A percentile compares a stretch with the other conserved stretches of the same genome.
Conservation (phyloP, 805 yeast genomes). For the Saturnispora saitoi region DNA sequence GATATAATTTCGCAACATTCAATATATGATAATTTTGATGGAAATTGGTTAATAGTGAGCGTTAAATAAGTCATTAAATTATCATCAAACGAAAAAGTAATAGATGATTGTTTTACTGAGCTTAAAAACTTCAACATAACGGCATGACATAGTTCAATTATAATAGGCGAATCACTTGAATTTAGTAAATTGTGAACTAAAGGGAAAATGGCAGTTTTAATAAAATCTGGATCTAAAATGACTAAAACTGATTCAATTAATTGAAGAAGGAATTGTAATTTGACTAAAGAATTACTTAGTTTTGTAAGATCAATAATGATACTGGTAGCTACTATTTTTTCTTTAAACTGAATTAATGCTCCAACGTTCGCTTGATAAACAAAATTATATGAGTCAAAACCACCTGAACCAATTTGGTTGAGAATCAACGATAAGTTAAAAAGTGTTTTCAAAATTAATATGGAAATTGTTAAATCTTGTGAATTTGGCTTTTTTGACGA, state of each 20-base stretch:
- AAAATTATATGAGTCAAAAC: constrained; percentile 56
- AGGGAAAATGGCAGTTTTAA: constrained; percentile 20
- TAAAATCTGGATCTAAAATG: constrained; percentile 29
- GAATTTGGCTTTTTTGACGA: constrained; percentile 14
- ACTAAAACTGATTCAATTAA: constrained; percentile 37
- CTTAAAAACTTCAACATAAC: constrained; percentile 34
- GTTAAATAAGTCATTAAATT: neutral
- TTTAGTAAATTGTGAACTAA: constrained; percentile 21
- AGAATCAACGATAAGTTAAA: constrained; percentile 40
- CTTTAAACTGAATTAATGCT: constrained; percentile 21
- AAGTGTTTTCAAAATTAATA: constrained; percentile 28
- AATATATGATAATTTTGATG: constrained; percentile 42
- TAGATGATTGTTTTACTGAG: constrained; percentile 14
- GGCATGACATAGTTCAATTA: constrained; percentile 60
- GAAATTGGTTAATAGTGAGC: constrained; percentile 42
- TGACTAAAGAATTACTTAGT: constrained; percentile 21
- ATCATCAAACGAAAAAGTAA: neutral
- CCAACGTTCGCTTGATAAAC: constrained; percentile 34
- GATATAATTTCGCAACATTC: constrained; percentile 49
- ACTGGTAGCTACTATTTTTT: constrained; percentile 18
- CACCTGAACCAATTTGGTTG: constrained; percentile 52
- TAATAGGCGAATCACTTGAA: constrained; percentile 16
- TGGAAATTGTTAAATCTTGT: neutral
- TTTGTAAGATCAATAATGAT: constrained; percentile 17
- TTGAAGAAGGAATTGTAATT: constrained; percentile 38